Base-by-base conservation (phyloP, 2,329 filamentous ascomycete genomes). In the Pseudofabraea citricarpa region DNA sequence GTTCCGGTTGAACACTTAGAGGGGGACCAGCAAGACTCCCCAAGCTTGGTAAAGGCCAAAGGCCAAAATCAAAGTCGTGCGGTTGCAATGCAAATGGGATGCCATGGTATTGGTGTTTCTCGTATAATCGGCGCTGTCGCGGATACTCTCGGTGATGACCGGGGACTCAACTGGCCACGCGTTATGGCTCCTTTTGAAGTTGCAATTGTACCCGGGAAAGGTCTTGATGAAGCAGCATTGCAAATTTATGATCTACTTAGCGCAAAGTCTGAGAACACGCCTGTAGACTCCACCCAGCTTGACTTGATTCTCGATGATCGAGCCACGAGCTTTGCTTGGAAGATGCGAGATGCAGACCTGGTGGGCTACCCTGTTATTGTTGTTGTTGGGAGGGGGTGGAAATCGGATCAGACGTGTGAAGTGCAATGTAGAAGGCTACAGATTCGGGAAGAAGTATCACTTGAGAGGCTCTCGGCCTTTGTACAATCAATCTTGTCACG, bases 61-160 rank as follows among this genome's bases (percentile, higher is more conserved):
- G 10, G 27, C 20, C 19, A n/a, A 1, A 44, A 21, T 6, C 27
- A 24, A 18, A 48, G 13, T 38, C 48, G 43, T n/a, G 45, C 53
- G 31, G 71, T 80, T 0, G 72, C 81, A 0, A 75, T 95, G 57
- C 81, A 95, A 52, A 98, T 98, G 93, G 93, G 93, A 43, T 98
- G 93, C 62, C 89, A 96, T 60, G 93, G 93, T 1, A 94, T 98
- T 48, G 93, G 93, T 2, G 81, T 98, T 15, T 95, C 90, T 5
- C 84, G 93, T 35, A 82, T 98, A 55, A 83, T 98, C 48, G 90
- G 85, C 7, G 89, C 93, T 2, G 80, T 93, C 1, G 90, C 90
- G 1, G 84, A 91, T 50, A 76, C 84, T 29, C 71, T 89, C 8
- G 74, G 81, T 0, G 88, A 95, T 53, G 59, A 73, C 3, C 77